Conservation (phyloP, 441 rosid genomes). For the Macaranga tanarius region DNA sequence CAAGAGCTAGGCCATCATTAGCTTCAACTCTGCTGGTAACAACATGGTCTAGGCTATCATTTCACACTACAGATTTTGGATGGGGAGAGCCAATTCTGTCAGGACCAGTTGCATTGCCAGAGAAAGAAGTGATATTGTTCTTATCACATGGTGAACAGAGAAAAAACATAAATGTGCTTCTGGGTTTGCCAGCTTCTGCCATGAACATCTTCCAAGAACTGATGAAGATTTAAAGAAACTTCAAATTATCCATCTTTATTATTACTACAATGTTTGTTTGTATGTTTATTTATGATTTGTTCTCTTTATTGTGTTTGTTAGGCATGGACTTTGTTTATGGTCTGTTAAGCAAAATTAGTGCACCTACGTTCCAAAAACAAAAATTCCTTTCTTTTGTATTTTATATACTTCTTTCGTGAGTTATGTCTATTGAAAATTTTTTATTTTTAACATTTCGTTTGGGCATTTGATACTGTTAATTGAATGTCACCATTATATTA, state of each 20-base stretch:
- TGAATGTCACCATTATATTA: not conserved
- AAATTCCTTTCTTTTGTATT: no score
- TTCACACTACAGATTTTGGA: constrained; percentile 76
- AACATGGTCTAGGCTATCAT: constrained; percentile 76
- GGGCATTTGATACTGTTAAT: not conserved
- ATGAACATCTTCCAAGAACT: constrained; percentile 66
- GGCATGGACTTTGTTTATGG: not conserved
- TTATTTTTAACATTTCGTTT: not conserved
- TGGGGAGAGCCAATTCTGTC: constrained; percentile 83
- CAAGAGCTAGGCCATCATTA: constrained; percentile 82
- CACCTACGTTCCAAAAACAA: no score
- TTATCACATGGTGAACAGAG: constrained; percentile 79
- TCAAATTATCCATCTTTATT: not conserved
- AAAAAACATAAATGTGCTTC: constrained; percentile 75
- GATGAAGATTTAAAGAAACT: constrained; percentile 36
- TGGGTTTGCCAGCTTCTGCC: constrained; percentile 76
- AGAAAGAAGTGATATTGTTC: constrained; percentile 81
- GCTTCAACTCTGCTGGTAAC: constrained; percentile 72
- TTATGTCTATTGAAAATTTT: not conserved
- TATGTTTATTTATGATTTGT: not conserved
- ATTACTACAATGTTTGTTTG: not conserved
- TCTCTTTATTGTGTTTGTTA: not conserved
- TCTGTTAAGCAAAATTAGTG: not conserved
- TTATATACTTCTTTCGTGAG: constrained; percentile 3
- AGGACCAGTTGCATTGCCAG: constrained; percentile 83